Evolutionary conservation across 129 eudicot species (phyloP), one percentile per base, ranked within the genome.

Genomic region (Solidago caesia): DNA sequence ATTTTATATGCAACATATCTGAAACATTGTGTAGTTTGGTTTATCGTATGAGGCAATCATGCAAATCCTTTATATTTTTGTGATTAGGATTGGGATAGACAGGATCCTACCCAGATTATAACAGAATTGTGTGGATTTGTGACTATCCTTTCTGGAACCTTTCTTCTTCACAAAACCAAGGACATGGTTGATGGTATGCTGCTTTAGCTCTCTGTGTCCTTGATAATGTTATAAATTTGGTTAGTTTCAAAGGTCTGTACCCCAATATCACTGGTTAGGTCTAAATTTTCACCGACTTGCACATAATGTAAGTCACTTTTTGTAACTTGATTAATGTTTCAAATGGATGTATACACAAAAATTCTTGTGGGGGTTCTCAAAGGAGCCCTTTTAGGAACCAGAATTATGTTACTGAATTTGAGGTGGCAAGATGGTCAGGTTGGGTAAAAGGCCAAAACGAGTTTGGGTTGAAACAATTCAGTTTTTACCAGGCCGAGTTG

Each of bases 111-210:
- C 5, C 96, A 92, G 78, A 89, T 92, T 82, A 92, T 92, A 16
- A 92, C 98, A 6, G 96, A 92, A 85, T 82, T 92, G 81, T 92
- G 98, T 75, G 98, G 98, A 26, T 92, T 92, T 83, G 96, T 92
- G 64, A 92, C 98, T n/a, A 92, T 92, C 75, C 96, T 92, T 44
- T 89, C 98, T 10, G 98, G 98, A 75, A 92, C 98, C 15, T 92
- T 92, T 81, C 93, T 92, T 72, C 98, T 92, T 70, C 98, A 92
- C 91, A 92, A 84, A 79, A 92, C 98, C 63, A 92, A 92, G 77
- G 98, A 92, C 87, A 89, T 92, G 98, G 91, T 70, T 55, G 98
- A 89, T 33, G 95, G 96, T 92, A 87, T 63, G 86, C 48, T 53
- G 68, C 63, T 78, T 27, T 27, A 16, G 64, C 21, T 70, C 25